Percentiles rank a stretch among this genome's conserved stretches.
Conservation (phyloP, 2,329 filamentous ascomycete genomes). For the Penicillium psychrosexuale region DNA sequence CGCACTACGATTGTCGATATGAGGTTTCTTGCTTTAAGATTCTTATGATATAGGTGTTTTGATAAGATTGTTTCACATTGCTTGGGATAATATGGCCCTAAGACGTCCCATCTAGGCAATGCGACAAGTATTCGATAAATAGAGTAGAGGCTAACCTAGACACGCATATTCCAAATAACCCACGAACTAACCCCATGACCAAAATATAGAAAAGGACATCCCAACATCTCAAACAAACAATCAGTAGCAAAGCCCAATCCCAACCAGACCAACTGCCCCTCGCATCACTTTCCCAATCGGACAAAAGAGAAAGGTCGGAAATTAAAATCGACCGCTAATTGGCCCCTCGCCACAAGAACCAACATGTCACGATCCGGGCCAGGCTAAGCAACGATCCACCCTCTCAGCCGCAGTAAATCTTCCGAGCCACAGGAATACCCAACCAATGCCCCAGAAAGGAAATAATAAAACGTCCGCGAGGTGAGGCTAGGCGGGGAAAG, state of each 20-base stretch:
- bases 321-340: constrained; percentile 18
- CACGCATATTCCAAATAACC: neutral
- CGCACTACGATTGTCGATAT: neutral
- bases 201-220: neutral
- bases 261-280: constrained; percentile 9
- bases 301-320: constrained; percentile 13
- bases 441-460: neutral
- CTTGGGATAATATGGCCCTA: neutral
- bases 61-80: neutral
- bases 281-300: constrained; percentile 16
- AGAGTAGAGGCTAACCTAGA: neutral
- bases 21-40: neutral
- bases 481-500: neutral
- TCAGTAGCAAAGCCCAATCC: neutral
- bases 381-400: constrained; percentile 10
- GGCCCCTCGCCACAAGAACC: constrained; percentile 10
- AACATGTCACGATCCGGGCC: constrained; percentile 17
- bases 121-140: neutral
- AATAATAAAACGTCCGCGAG: neutral
- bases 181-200: neutral
- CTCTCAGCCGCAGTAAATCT: constrained; percentile 12
- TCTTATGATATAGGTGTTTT: neutral
- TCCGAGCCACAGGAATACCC: constrained; percentile 11
- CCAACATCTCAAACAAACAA: neutral
- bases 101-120: neutral